Conservation (phyloP, 306 rosid genomes). For the Vigna mungo region DNA sequence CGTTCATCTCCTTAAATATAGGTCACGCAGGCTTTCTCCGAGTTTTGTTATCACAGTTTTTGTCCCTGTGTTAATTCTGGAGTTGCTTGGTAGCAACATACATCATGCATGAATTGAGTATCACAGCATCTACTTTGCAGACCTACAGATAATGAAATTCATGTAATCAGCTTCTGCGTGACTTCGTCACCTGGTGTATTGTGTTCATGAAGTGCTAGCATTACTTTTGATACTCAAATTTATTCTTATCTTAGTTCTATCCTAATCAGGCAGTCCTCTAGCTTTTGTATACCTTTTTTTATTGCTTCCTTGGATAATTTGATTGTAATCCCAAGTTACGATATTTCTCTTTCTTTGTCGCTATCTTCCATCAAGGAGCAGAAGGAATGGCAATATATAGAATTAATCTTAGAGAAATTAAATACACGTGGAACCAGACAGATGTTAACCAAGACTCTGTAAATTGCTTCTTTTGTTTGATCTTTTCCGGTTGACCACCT, state of each 20-base stretch:
- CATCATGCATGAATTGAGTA: not conserved
- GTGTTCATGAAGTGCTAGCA: constrained; percentile 19
- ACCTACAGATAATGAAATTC: constrained; percentile 8
- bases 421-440: not conserved
- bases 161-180: constrained; percentile 4
- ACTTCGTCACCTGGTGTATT: constrained; percentile 2
- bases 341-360: not conserved
- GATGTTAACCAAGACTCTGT: constrained; percentile 11
- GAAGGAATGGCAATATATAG: not conserved
- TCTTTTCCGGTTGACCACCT: not conserved
- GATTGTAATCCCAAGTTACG: not conserved
- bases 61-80: constrained; percentile 14
- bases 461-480: constrained; percentile 18
- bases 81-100: constrained; percentile 14
- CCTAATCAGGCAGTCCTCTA: not conserved
- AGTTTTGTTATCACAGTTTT: not conserved
- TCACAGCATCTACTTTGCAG: not conserved
- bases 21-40: constrained; percentile 4
- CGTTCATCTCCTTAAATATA: constrained; percentile 2
- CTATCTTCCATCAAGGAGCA: not conserved
- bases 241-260: constrained; percentile 21
- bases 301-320: constrained; percentile 18
- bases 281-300: not conserved
- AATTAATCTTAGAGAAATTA: constrained; percentile 12
- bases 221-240: not conserved